Evolutionary conservation across 768 basidiomycete species (phyloP), one percentile per base, ranked within the genome.

Genomic region (Leccinum barrowsii): DNA sequence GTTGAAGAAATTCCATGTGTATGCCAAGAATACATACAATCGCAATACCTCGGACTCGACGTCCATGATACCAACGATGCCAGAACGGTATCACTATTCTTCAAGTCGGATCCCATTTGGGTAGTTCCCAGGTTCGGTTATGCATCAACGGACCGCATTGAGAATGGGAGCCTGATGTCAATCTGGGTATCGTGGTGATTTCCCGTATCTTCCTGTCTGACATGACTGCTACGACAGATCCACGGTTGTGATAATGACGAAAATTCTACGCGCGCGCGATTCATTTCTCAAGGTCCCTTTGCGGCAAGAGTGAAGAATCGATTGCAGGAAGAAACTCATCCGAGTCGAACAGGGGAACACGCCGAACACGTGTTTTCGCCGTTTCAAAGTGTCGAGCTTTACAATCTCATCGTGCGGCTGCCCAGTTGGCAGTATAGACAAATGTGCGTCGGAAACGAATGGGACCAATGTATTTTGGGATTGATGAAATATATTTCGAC

Each of bases 201-300:
- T 26, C 2, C n/a, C 19, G 19, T 17, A 12, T 24, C 7, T 10
- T 37, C 22, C 35, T 42, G 12, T 34, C 57, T 63, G 40, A 53
- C 47, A 50, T 35, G 57, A 19, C 10, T 21, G 6, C 52, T 42
- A 37, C 44, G 53, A 35, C 62, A 91, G 88, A 92, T 85, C 62
- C 94, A 95, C 67, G 93, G 94, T 4, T 96, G 93, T 67, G 92
- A 94, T 68, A 92, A 93, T 61, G 72, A 80, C 19, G 85, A 85
- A 53, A 65, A 76, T 12, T 78, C 85, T 5, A 95, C 95, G 94
- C 85, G 85, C 55, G 91, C 93, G 2, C 85, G 92, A 72, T 95
- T 96, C 73, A 84, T 94, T 59, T 91, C 92, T 42, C 40, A 42
- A 42, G 40, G 40, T 13, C 92, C 93, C 0, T 94, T 94, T 72